Evolutionary conservation across 345 rosid genomes (phyloP), one percentile per base, ranked within the genome.

Genomic region (Citrus trifoliata): DNA sequence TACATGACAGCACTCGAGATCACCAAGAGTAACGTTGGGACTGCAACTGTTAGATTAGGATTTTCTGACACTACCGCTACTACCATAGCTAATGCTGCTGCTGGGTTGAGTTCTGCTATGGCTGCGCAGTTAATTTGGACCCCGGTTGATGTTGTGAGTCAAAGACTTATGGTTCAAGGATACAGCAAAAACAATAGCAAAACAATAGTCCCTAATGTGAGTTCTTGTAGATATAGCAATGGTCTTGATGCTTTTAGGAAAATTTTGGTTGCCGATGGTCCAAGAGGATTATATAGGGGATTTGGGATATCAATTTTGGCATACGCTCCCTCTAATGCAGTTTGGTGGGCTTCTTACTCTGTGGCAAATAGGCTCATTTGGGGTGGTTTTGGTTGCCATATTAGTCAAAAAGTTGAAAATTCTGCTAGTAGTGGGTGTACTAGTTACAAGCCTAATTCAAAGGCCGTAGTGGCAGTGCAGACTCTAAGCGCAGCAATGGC

Each of bases 321-420:
- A 25, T 95, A 95, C 70, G 99, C 99, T 0, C 99, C 99, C 8
- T 95, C 98, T 24, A 95, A 95, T 60, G 96, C 99, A 0, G 94
- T 95, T 68, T 95, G 99, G 98, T 95, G 99, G 99, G 86, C 95
- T 2, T 93, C 98, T 62, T 95, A 95, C 89, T 92, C 97, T n/a
- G 93, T 95, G 60, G 89, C 89, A 0, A 81, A 89, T 55, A 76
- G 88, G 86, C 86, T 93, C 73, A 83, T 92, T 61, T 90, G 93
- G 92, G 88, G 87, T 66, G 81, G 89, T 24, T 25, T 88, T 66
- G 88, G 89, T 63, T 79, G 70, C 61, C 81, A 81, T 25, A 40
- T 58, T 32, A 78, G 76, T 59, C 83, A 67, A 60, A 85, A 79
- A 19, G 83, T 85, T n/a, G 88, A 79, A 59, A 53, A 21, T 38